Evolutionary conservation across 768 basidiomycete species (phyloP).

Genomic region (Mycena amicta): DNA sequence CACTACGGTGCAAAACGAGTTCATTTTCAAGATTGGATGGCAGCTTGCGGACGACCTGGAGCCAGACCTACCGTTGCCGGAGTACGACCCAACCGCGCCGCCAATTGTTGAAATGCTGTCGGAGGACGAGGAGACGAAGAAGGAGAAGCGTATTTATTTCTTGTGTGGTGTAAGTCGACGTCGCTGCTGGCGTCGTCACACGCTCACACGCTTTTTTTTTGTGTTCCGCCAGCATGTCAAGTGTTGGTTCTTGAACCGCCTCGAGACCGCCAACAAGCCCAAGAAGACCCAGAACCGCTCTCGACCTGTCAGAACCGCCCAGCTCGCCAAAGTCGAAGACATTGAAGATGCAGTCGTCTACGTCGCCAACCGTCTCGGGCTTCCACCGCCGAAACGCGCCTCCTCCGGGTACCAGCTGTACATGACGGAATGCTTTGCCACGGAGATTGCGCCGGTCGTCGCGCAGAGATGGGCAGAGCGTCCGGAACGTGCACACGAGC

Average conservation of each 20-base stretch:
- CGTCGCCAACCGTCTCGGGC: constrained; percentile 3
- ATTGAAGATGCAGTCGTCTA: background rate
- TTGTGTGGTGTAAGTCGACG: constrained; percentile 6
- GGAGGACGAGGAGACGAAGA: background rate
- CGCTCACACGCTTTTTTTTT: background rate
- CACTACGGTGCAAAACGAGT: background rate
- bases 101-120: background rate
- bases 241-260: constrained; percentile 1
- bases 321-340: background rate
- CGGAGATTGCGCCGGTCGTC: background rate
- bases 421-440: constrained; percentile 3
- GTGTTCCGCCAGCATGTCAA: constrained; percentile 1
- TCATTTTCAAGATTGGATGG: background rate
- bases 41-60: constrained; percentile 2
- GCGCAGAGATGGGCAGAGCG: background rate
- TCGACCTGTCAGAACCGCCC: background rate
- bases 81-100: background rate
- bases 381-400: constrained; percentile 1
- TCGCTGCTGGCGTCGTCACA: background rate
- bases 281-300: background rate
- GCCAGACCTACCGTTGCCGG: background rate
- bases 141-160: background rate
- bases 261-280: background rate
- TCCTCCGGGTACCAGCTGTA: constrained; percentile 21
- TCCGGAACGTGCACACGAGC: background rate